Evolutionary conservation across 176 grass and related monocot genomes (phyloP), one percentile per base, ranked within the genome.

Genomic region (Guadua angustifolia): DNA sequence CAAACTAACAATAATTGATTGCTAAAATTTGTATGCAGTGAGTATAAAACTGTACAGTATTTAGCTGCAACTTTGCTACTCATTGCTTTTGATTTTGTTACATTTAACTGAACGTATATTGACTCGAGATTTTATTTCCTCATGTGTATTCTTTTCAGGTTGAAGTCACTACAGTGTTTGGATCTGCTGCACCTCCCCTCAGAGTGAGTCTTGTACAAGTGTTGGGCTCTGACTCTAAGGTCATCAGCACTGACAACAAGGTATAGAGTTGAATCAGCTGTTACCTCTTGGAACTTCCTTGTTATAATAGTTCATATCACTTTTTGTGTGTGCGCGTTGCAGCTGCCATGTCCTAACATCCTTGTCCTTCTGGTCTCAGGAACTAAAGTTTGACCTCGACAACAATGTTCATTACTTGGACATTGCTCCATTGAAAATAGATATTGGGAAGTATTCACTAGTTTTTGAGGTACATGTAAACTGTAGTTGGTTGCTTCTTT

Each of bases 151-250:
- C 24, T 77, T 81, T 83, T 92, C 86, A 99, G 97, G 93, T 92
- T 89, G 93, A 99, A 86, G 97, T 96, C 35, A 99, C 93, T 69
- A 99, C 91, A 66, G 86, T 99, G 17, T 96, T 96, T 82, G 97
- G 97, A 82, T 90, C 97, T 84, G 63, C 84, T 52, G 84, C 93
- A 77, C 93, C 97, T 89, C 84, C 84, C 4, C 81, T 99, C 52
- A 91, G 82, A 79, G 93, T 99, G 61, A 91, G 80, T 82, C 81
- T 99, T 52, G 85, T 91, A 36, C 89, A 89, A 89, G 93, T 86
- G 59, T 81, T 85, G 62, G 87, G 73, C 55, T 90, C 91, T 77
- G 86, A 90, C 73, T 92, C 90, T 5, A 99, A 94, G 85, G 86
- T 88, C 63, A 78, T 86, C 75, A 82, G 75, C 57, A 67, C 38